phyloP scores from a whole-genome alignment of 2,329 filamentous ascomycete species.

The Colletotrichum liaoningense region DNA sequence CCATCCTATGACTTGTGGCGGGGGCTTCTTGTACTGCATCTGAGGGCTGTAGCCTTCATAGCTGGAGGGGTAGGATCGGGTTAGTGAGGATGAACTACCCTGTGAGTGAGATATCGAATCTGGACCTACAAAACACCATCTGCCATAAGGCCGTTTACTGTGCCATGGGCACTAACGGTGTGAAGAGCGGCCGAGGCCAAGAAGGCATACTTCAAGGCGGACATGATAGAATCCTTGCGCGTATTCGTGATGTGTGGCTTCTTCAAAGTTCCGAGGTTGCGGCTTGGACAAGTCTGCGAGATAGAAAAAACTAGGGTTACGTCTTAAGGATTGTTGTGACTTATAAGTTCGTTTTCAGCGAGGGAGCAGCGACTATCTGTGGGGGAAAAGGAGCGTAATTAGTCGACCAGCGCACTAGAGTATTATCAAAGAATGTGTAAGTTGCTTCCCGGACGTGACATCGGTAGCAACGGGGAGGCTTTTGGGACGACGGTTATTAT shows the following conservation, averaged over 20 bases:
- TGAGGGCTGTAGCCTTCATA: conserved; percentile 32
- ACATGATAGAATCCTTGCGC: neutral
- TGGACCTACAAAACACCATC: conserved; percentile 32
- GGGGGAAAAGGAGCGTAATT: conserved; percentile 15
- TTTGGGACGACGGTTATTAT: conserved; percentile 1
- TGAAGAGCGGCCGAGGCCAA: conserved; percentile 15
- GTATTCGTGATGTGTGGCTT: neutral
- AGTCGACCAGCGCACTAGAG: conserved; percentile 25
- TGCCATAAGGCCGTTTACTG: conserved; percentile 27
- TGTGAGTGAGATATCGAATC: neutral
- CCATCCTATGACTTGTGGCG: conserved; percentile 42
- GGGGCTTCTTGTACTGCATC: conserved; percentile 35
- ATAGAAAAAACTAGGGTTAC: neutral
- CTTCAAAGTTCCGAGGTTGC: neutral
- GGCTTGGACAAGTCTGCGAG: neutral
- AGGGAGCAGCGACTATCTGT: neutral
- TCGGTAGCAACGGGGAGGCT: neutral
- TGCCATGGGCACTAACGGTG: conserved; percentile 21
- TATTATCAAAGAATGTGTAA: conserved; percentile 18
- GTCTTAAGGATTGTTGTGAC: neutral
- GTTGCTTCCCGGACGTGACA: neutral
- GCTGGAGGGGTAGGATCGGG: neutral
- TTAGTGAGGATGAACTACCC: neutral
- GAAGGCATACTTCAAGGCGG: conserved; percentile 19
- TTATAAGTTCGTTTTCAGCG: neutral